Conservation (phyloP, 179 eudicot genomes). For the Camellia oleifera region DNA sequence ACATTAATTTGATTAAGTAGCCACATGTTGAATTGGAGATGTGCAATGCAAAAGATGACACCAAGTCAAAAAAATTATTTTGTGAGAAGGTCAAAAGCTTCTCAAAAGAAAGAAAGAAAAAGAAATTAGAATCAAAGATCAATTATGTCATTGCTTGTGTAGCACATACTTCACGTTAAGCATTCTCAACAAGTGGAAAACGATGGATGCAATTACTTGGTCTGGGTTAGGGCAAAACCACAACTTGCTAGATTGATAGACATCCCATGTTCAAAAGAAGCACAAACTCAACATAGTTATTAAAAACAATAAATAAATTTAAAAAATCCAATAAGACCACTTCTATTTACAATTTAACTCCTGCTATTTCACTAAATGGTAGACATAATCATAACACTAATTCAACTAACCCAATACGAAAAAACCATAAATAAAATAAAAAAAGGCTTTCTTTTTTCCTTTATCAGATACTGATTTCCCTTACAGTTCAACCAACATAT, state of each 20-base stretch:
- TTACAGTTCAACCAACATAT: slow-evolving; percentile 14
- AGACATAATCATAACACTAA: neutral
- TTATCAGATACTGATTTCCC: neutral
- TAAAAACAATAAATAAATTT: neutral
- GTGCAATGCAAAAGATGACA: neutral
- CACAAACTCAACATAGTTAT: neutral
- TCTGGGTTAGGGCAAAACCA: neutral
- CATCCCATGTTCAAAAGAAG: neutral
- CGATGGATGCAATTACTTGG: neutral
- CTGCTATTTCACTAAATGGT: neutral
- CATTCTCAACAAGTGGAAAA: neutral
- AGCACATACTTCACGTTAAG: neutral
- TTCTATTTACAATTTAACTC: slow-evolving; percentile 11
- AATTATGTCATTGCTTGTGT: neutral
- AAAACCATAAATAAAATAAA: neutral
- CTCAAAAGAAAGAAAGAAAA: neutral
- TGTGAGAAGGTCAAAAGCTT: neutral
- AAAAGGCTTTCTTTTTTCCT: neutral
- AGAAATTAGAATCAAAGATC: neutral
- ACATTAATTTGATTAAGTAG: neutral
- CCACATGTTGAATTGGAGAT: neutral
- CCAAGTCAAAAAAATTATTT: too few species aligned
- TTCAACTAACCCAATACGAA: neutral
- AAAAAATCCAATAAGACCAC: slow-evolving; percentile 7
- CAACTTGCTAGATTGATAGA: neutral